These are phyloP conservation scores for Phanerochaete carnosa DNA, from an alignment of 768 basidiomycete species.

Conservation along the genomic window DNA sequence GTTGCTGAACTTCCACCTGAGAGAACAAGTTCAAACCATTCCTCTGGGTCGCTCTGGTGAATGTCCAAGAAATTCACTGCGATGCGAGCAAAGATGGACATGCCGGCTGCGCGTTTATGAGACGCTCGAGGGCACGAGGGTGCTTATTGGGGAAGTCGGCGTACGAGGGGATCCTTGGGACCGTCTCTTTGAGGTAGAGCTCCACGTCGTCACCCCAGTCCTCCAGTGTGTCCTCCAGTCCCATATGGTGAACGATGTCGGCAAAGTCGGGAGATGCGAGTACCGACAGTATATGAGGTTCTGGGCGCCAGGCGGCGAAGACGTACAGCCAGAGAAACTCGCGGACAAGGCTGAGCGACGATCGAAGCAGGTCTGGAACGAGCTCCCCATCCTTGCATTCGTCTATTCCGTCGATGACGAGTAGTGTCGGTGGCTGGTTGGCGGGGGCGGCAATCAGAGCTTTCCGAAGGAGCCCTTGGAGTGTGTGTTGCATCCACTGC, in stretches of 20 bases:
- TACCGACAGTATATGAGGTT: neutral
- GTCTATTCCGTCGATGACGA: neutral
- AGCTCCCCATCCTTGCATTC: neutral
- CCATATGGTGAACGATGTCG: neutral
- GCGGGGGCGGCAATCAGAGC: neutral
- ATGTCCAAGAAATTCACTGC: neutral
- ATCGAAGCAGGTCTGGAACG: neutral
- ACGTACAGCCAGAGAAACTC: slow-evolving; percentile 1
- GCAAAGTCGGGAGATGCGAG: neutral
- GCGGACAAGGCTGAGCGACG: neutral
- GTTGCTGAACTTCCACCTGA: neutral
- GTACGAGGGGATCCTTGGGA: neutral
- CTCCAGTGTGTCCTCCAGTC: neutral
- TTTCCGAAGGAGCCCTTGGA: neutral
- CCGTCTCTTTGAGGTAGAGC: neutral
- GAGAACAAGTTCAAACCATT: neutral
- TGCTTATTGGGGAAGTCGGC: neutral
- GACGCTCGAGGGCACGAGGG: neutral
- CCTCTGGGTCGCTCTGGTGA: neutral
- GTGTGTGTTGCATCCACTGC: neutral
- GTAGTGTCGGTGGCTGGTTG: neutral
- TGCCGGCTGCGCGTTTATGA: neutral
- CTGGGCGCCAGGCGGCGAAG: neutral
- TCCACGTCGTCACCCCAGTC: neutral
- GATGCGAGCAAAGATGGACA: neutral